phyloP scores from a whole-genome alignment of 305 asterid genomes.

The Plantago lanceolata region DNA sequence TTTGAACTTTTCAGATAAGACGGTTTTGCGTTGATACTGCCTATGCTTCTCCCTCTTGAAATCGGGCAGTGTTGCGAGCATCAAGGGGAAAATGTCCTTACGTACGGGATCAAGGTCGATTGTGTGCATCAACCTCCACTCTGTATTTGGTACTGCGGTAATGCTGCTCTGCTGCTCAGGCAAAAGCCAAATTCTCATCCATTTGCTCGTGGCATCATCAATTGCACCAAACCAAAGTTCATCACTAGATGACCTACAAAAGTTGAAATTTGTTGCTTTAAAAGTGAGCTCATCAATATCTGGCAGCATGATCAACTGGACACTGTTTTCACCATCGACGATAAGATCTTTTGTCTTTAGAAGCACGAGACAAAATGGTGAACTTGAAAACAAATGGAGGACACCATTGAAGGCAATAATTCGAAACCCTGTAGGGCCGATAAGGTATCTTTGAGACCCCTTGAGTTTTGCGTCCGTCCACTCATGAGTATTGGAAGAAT shows the following conservation, averaged over 20 bases:
- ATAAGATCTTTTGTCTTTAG: neutral
- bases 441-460: neutral
- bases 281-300: too few relatives aligned
- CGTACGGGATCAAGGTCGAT: neutral
- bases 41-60: too few relatives aligned
- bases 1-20: too few relatives aligned
- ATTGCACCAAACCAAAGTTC: neutral
- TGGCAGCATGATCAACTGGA: neutral
- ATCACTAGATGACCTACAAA: neutral
- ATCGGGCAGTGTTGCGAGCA: too few relatives aligned
- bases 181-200: neutral
- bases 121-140: neutral
- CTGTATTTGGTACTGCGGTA: neutral
- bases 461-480: neutral
- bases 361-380: neutral
- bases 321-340: neutral
- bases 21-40: too few relatives aligned
- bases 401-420: neutral
- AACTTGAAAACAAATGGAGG: neutral
- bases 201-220: neutral
- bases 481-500: neutral
- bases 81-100: neutral
- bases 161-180: neutral
- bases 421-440: neutral
- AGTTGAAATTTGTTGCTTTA: neutral